Evolutionary conservation across 176 grass and related monocot genomes (phyloP), one percentile per base, ranked within the genome.

Genomic region (Pharus latifolius): DNA sequence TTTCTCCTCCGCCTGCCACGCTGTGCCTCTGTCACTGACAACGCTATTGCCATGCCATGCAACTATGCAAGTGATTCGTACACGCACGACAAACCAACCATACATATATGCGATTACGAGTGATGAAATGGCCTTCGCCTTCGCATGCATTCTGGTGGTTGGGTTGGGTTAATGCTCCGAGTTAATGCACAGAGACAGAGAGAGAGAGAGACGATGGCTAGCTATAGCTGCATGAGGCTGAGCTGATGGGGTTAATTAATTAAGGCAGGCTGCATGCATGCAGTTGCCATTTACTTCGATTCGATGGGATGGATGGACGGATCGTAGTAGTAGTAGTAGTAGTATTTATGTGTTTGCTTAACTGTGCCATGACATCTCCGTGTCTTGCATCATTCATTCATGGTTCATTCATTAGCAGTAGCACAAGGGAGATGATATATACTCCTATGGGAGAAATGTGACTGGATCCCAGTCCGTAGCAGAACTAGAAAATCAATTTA

Each of bases 1-100:
- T 74, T 79, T 46, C 69, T 74, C 79, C 82, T 60, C 10, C 17
- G 11, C 43, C 82, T 85, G 82, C 79, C 69, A 74, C 25, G 75
- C 62, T 46, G n/a, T n/a, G n/a, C n/a, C n/a, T n/a, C n/a, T n/a
- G n/a, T n/a, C n/a, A n/a, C n/a, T n/a, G n/a, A n/a, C n/a, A n/a
- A n/a, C n/a, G n/a, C n/a, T n/a, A n/a, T n/a, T n/a, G n/a, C n/a
- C n/a, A n/a, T n/a, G n/a, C n/a, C n/a, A n/a, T n/a, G n/a, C n/a
- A n/a, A n/a, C n/a, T n/a, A n/a, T n/a, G n/a, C 15, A 2, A 38
- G 31, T 38, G 22, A 69, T 3, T 58, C 51, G 52, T 78, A 60
- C 75, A 26, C 20, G 22, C 52, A 78, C 20, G 13, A 40, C 19
- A 27, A 41, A 8, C 19, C 19, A 48, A 32, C 24, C 7, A 63